A percentile compares a stretch with the other conserved stretches of the same genome.
phyloP scores from a whole-genome alignment of 495 filamentous ascomycete genomes.

The Daldinia decipiens region DNA sequence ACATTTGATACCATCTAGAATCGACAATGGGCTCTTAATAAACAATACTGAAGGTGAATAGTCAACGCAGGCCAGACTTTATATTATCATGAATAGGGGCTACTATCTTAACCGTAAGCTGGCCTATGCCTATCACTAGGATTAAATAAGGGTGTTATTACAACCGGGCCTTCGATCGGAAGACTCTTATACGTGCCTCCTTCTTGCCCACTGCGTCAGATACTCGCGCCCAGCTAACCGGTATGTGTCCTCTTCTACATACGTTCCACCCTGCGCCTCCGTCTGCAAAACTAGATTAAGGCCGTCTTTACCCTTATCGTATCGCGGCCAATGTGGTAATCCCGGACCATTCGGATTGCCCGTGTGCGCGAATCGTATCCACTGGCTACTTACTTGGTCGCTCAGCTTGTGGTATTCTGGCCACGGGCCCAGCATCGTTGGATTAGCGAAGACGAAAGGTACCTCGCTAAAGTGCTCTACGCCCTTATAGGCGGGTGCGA shows the following conservation, averaged over 20 bases:
- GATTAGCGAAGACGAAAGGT: slow-evolving; percentile 51
- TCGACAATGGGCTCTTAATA: not conserved
- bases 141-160: not conserved
- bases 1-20: not conserved
- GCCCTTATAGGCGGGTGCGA: slow-evolving; percentile 49
- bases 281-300: slow-evolving; percentile 51
- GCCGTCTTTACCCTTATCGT: slow-evolving; percentile 41
- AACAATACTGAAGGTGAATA: not conserved
- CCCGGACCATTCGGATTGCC: slow-evolving; percentile 46
- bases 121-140: not conserved
- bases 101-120: not conserved
- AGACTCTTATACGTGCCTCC: slow-evolving; percentile 46
- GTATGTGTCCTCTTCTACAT: slow-evolving; percentile 49
- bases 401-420: slow-evolving; percentile 43
- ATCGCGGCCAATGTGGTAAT: slow-evolving; percentile 47
- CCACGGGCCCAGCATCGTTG: slow-evolving; percentile 47
- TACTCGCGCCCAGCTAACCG: slow-evolving; percentile 50
- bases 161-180: not conserved
- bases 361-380: slow-evolving; percentile 49
- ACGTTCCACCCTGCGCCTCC: slow-evolving; percentile 45
- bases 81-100: not conserved
- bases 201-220: slow-evolving; percentile 49
- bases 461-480: slow-evolving; percentile 52
- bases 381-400: slow-evolving; percentile 44
- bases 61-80: not conserved